phyloP scores from a whole-genome alignment of 1,284 basidiomycete species.

The Kalmanozyma brasiliensis region DNA sequence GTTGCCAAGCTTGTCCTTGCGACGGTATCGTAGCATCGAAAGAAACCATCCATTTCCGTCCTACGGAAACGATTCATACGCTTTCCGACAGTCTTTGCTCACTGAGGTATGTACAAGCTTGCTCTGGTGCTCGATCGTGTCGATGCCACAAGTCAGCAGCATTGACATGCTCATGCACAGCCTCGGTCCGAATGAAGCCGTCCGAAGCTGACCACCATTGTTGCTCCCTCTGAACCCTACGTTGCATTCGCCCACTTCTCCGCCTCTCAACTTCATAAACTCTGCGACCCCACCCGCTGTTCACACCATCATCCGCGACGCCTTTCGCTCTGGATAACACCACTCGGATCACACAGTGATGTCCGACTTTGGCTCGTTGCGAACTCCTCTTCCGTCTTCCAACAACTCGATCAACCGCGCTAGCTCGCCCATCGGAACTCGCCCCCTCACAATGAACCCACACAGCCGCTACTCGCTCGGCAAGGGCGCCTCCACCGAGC shows the following conservation, averaged over 20 bases:
- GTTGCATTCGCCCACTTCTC: neutral
- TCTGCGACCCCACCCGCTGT: neutral
- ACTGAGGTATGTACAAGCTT: constrained; percentile 15
- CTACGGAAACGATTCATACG: neutral
- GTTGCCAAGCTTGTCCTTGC: too few species aligned
- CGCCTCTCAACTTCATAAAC: neutral
- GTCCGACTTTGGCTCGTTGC: constrained; percentile 55
- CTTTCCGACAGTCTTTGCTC: neutral
- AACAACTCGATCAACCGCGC: constrained; percentile 46
- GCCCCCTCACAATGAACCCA: constrained; percentile 40
- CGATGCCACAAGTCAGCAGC: neutral
- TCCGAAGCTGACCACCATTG: constrained; percentile 15
- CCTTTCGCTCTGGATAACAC: too few species aligned
- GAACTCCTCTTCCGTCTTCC: constrained; percentile 51
- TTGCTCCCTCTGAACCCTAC: neutral
- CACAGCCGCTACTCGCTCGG: constrained; percentile 60
- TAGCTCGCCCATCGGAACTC: constrained; percentile 44
- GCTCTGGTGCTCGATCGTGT: neutral
- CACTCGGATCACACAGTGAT: constrained; percentile 37
- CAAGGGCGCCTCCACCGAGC: constrained; percentile 56
- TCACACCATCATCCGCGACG: neutral
- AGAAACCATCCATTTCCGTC: too few species aligned
- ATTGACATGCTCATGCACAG: too few species aligned
- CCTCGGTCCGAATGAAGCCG: constrained; percentile 17
- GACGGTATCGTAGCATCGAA: too few species aligned